Evolutionary conservation across 768 basidiomycete species (phyloP), one percentile per base, ranked within the genome.

Genomic region (Mycena epipterygia): DNA sequence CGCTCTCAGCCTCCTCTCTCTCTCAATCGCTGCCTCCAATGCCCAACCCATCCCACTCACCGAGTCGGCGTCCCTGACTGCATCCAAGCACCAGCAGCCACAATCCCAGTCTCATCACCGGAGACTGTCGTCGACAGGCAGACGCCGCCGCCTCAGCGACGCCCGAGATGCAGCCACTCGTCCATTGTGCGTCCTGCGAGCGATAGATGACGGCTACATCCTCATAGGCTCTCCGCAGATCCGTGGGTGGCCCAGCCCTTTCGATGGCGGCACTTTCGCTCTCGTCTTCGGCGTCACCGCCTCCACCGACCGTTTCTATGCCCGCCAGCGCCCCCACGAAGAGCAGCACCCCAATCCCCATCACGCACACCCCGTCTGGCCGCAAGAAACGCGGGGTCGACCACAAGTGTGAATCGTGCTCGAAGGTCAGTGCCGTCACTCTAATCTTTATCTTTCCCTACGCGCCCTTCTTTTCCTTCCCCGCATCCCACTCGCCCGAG

Each of bases 331-430:
- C 73, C 17, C 77, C 78, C 4, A 69, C 78, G 32, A 76, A 71
- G 71, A 73, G 67, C 51, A 74, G 79, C 35, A 76, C 77, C 17
- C 82, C 84, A 29, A 86, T 85, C 44, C 78, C 85, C 19, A 84
- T 86, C 52, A 67, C 73, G 14, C 74, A 74, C 32, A 79, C 79
- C 57, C 75, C 78, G 35, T 79, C 81, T 44, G 67, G 62, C 46
- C 53, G 61, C 48, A 95, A 91, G 87, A 95, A 95, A 81, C 89
- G 94, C 66, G 95, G 95, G 2, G 89, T 92, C 62, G 91, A 93
- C 67, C 96, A 95, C 84, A 92, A 90, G 71, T 98, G 97, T 82
- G 97, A 98, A 84, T 95, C 91, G 76, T 99, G 97, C 81, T 91
- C 92, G 42, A 98, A 98, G 93, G 96, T 94, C 71, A 52, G 83